Base-by-base conservation (phyloP, 345 rosid species). In the Microthlaspi erraticum region DNA sequence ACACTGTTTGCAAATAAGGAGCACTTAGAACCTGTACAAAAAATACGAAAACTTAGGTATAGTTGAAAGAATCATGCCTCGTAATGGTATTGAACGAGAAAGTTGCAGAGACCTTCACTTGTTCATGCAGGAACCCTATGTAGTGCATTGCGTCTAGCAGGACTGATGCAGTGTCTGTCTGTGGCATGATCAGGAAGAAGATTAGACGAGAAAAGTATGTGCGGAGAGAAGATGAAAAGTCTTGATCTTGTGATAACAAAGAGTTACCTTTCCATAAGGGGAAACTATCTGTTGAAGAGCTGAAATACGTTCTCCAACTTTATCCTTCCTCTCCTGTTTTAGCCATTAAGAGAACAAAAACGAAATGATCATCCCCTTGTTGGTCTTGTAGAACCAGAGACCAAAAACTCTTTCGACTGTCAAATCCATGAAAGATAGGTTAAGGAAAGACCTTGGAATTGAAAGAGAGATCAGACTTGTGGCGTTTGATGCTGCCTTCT, bases 101-200 rank as follows among this genome's bases (percentile, higher is more conserved):
- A 65, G 17, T 45, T 49, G 49, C 88, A 36, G 58, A 94, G 58
- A 94, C 99, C 96, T 91, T 87, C 46, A 94, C 95, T 89, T 94
- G 99, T 60, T 94, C 97, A 2, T 94, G 99, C 57, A 91, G 95
- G 80, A 94, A 94, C 70, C 66, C 85, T 46, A 94, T 94, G 85
- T 94, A 94, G 8, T 88, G 89, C 88, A 81, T 83, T 4, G 97
- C 87, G 76, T 89, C 97, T 34, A 61, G 76, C 67, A 94, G 93
- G 58, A 94, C 99, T 2, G 99, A 94, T 51, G 99, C 97, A 48
- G 99, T 94, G 78, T 94, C 99, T 0, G 99, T 93, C 98, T 90
- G 96, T 76, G 64, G 7, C 16, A 45, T 23, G 23, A 18, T 62
- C 6, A 42, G 38, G 11, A 16, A 41, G 36, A 59, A 82, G 68